These are phyloP conservation scores for Canavalia gladiata DNA, from an alignment of 306 rosid genomes.

Conservation along the genomic window DNA sequence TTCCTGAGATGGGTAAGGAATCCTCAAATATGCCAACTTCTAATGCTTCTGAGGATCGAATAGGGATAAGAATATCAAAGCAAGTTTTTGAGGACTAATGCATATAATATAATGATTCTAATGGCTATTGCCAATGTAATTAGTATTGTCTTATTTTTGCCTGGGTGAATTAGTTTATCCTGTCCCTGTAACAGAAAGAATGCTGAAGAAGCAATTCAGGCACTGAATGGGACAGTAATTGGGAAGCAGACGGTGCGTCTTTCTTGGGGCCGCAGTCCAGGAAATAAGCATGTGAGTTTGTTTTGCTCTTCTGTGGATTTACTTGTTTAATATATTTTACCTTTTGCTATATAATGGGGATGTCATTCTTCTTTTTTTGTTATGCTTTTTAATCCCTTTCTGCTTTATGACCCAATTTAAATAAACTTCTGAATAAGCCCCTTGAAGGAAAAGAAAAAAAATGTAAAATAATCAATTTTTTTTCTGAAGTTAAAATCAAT, in stretches of 20 bases:
- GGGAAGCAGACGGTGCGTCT: slow-evolving; percentile 99
- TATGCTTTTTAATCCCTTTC: slow-evolving; percentile 25
- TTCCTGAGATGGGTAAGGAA: slow-evolving; percentile 39
- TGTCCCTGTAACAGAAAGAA: slow-evolving; percentile 71
- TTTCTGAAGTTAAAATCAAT: too few relatives aligned
- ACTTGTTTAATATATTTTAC: slow-evolving; percentile 2
- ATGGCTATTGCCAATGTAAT: neutral
- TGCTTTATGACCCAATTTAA: too few relatives aligned
- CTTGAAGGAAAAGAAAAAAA: too few relatives aligned
- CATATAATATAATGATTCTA: neutral
- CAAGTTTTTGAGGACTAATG: slow-evolving; percentile 1
- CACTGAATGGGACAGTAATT: slow-evolving; percentile 83
- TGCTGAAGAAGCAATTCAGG: slow-evolving; percentile 96
- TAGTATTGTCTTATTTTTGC: slow-evolving; percentile 10
- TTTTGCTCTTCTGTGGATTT: slow-evolving; percentile 14
- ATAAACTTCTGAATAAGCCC: too few relatives aligned
- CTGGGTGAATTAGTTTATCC: slow-evolving; percentile 19
- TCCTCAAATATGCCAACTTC: slow-evolving; percentile 17
- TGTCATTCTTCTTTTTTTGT: slow-evolving; percentile 5
- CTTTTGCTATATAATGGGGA: slow-evolving; percentile 4
- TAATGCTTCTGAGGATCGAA: slow-evolving; percentile 5
- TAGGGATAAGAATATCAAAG: neutral
- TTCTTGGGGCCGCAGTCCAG: slow-evolving; percentile 99
- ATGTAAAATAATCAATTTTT: too few relatives aligned
- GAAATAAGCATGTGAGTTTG: slow-evolving; percentile 84